Evolutionary conservation across 1,284 basidiomycete genomes (phyloP).

Genomic region (Bothia castanella): DNA sequence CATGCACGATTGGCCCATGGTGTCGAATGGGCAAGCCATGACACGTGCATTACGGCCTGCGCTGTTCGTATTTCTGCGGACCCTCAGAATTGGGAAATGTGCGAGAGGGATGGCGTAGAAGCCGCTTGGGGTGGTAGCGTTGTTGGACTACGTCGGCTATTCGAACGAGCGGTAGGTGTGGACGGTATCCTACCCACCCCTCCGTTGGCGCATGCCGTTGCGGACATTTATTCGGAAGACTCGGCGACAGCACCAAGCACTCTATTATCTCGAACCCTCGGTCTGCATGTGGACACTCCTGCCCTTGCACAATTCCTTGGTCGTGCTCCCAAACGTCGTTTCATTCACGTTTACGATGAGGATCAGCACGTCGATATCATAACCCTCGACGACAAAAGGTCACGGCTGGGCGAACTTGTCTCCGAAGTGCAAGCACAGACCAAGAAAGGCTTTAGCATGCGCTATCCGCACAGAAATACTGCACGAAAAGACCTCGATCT

Average conservation of each 20-base stretch:
- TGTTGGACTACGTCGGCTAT: conserved; percentile 57
- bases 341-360: conserved; percentile 52
- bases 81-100: conserved; percentile 42
- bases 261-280: conserved; percentile 58
- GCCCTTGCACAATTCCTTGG: conserved; percentile 70
- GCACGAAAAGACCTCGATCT: conserved; percentile 38
- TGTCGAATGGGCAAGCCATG: conserved; percentile 69
- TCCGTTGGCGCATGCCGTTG: conserved; percentile 6
- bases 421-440: conserved; percentile 9
- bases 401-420: conserved; percentile 1
- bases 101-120: conserved; percentile 55
- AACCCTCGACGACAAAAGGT: neutral
- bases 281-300: conserved; percentile 65
- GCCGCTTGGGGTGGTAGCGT: conserved; percentile 41
- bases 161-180: conserved; percentile 64
- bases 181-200: conserved; percentile 19
- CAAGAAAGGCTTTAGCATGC: conserved; percentile 38
- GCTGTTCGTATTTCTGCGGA: conserved; percentile 44
- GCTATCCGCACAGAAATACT: conserved; percentile 44
- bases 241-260: conserved; percentile 27
- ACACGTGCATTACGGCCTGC: conserved; percentile 67
- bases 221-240: conserved; percentile 7
- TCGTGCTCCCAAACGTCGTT: conserved; percentile 50
- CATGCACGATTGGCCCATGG: conserved; percentile 67
- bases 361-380: conserved; percentile 41